Percentiles rank a stretch among this genome's conserved stretches.
These are phyloP conservation scores for Kuraishia molischiana DNA, from an alignment of 805 yeast genomes.

Conservation along the genomic window DNA sequence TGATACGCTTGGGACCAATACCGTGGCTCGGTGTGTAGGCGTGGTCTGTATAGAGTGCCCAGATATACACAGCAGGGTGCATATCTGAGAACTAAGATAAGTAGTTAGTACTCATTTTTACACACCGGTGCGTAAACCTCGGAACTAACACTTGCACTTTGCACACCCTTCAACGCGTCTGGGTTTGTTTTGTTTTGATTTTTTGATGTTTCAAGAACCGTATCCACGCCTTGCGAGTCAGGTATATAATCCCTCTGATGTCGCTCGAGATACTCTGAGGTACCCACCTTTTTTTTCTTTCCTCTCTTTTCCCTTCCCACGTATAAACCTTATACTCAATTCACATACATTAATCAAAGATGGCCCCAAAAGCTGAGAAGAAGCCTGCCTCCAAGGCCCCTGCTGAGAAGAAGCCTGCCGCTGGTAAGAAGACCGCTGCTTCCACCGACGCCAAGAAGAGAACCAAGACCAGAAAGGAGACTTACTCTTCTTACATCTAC, in stretches of 20 bases:
- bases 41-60: no score
- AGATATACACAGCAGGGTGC: no score
- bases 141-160: no score
- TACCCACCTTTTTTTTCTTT: background rate
- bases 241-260: background rate
- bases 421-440: conserved; percentile 73
- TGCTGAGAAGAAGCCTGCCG: conserved; percentile 73
- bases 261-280: background rate
- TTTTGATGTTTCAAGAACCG: no score
- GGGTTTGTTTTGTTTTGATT: no score
- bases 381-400: conserved; percentile 81
- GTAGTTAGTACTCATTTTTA: no score
- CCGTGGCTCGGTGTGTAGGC: no score
- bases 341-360: conserved; percentile 11
- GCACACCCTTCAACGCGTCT: no score
- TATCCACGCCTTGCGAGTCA: no score
- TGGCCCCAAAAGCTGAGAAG: conserved; percentile 45
- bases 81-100: no score
- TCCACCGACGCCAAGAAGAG: conserved; percentile 71
- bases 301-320: background rate
- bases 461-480: conserved; percentile 84
- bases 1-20: no score
- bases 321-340: conserved; percentile 1
- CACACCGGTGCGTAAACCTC: no score
- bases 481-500: conserved; percentile 89